Base-by-base conservation (phyloP, 176 grass and related monocot species). In the Musa beccarii region DNA sequence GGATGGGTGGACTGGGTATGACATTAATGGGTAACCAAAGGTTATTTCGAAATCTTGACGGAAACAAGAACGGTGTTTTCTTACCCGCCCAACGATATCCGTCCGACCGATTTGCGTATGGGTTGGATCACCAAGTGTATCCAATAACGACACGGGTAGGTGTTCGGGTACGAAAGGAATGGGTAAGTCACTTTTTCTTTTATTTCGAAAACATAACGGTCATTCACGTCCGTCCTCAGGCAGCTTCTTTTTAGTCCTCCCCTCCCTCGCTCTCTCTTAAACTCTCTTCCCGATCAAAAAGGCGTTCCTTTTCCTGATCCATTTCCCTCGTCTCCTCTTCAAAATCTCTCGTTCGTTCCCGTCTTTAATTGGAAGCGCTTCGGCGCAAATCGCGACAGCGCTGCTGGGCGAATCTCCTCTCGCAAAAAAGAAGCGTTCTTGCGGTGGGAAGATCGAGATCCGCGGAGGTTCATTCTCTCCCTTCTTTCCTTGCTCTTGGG, bases 271-370 rank as follows among this genome's bases (percentile, higher is more conserved):
- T 10, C 1, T 57, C 54, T 57, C 54, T 4, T 12, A 1, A 7
- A n/a, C 19, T 64, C 21, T 25, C 21, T 61, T n/a, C n/a, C 2
- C 19, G 49, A 52, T 51, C 43, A 70, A 21, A 70, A 70, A 52
- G 68, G 49, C 21, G 16, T 19, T 49, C 19, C 16, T 51, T 70
- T 74, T 29, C 10, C 21, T 28, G 8, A 49, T n/a, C 25, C 11
- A 53, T 59, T 76, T 76, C 74, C 54, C 73, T 63, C 74, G 63
- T 55, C 28, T 51, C 16, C 56, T 62, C 29, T 62, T 61, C 73
- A 59, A 59, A 55, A 43, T 73, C 52, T 54, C 9, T 24, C 49
- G 52, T 26, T 25, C 6, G 23, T 74, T 13, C 22, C 23, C 11
- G 29, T 57, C 24, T 74, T 57, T 56, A 57, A 74, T 26, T 56